These are phyloP conservation scores for Trichosporon sp. DNA, from an alignment of 1,284 basidiomycete genomes.

Conservation along the genomic window DNA sequence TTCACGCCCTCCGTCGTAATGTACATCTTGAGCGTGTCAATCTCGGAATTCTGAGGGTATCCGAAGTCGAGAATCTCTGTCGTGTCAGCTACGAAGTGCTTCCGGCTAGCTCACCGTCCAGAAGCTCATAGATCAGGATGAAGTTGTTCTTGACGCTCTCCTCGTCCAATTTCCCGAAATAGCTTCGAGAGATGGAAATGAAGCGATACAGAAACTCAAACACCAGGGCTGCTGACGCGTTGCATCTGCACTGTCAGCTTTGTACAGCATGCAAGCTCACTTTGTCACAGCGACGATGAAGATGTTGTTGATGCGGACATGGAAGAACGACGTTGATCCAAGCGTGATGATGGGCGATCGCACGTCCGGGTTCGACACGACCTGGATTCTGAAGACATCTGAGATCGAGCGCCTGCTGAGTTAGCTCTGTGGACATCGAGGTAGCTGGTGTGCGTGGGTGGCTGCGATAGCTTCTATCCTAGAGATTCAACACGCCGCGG, in stretches of 20 bases:
- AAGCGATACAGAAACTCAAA: constrained; percentile 98
- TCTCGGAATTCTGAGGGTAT: constrained; percentile 99
- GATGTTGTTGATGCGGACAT: constrained; percentile 91
- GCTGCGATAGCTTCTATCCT: too few relatives aligned
- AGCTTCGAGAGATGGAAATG: constrained; percentile 87
- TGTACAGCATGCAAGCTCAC: constrained; percentile 60
- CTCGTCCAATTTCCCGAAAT: constrained; percentile 98
- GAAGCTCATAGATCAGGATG: constrained; percentile 90
- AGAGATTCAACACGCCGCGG: too few relatives aligned
- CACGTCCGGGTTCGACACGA: constrained; percentile 94
- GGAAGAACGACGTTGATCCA: constrained; percentile 96
- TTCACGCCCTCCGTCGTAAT: constrained; percentile 97
- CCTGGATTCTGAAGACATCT: constrained; percentile 96
- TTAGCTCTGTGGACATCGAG: background rate
- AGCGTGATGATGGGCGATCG: constrained; percentile 96
- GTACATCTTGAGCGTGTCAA: constrained; percentile 94
- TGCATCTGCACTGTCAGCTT: constrained; percentile 65
- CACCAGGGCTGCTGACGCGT: constrained; percentile 94
- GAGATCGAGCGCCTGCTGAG: constrained; percentile 83
- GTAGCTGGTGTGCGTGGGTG: too few relatives aligned
- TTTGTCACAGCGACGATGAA: constrained; percentile 94
- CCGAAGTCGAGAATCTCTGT: constrained; percentile 98
- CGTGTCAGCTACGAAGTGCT: background rate
- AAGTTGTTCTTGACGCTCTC: constrained; percentile 99
- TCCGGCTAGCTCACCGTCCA: constrained; percentile 70